Percentiles rank a stretch among this genome's conserved stretches.
Evolutionary conservation across 164 flowering plant species (phyloP).

Genomic region (Piper longum): DNA sequence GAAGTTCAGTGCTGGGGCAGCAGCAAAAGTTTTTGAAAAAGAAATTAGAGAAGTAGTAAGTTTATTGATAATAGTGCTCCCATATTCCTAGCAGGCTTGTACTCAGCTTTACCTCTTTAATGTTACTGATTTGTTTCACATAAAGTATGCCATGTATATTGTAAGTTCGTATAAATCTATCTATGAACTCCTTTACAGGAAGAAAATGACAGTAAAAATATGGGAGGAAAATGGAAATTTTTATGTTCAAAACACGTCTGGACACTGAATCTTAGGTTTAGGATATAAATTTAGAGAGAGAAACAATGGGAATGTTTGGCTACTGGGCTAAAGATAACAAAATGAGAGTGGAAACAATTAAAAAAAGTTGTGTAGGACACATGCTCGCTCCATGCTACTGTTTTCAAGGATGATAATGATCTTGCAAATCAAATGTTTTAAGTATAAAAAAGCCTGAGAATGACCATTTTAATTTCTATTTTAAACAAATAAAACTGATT

Average conservation of each 20-base stretch:
- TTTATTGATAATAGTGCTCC: neutral
- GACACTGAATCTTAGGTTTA: neutral
- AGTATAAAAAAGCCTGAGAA: neutral
- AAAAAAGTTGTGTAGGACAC: too few relatives aligned
- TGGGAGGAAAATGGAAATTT: neutral
- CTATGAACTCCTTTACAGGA: too few relatives aligned
- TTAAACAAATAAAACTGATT: neutral
- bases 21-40: slow-evolving; percentile 70
- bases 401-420: neutral
- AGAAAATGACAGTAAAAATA: too few relatives aligned
- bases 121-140: too few relatives aligned
- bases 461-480: too few relatives aligned
- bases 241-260: neutral
- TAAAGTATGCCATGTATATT: too few relatives aligned
- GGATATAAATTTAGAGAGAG: neutral
- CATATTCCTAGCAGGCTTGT: too few relatives aligned
- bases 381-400: too few relatives aligned
- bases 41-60: slow-evolving; percentile 91
- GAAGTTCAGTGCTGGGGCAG: slow-evolving; percentile 57
- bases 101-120: too few relatives aligned
- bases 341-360: too few relatives aligned
- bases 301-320: neutral
- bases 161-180: too few relatives aligned
- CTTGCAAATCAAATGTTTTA: neutral
- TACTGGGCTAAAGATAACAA: too few relatives aligned